Evolutionary conservation across 768 basidiomycete species (phyloP).

Genomic region (Ramaria sp.): DNA sequence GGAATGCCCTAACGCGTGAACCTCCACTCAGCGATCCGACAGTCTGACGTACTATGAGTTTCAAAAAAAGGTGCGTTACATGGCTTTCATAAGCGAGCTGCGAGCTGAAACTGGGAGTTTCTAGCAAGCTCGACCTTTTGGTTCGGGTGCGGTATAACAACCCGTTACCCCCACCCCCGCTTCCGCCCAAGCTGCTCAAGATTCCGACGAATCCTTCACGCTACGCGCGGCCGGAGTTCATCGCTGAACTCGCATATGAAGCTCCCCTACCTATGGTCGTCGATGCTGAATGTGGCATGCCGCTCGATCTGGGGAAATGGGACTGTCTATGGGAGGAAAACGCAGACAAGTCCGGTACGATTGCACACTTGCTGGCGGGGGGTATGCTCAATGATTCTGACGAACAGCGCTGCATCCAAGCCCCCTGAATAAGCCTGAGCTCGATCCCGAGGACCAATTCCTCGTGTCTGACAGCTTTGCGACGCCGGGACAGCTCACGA

Average conservation of each 20-base stretch:
- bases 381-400: background rate
- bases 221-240: slow-evolving; percentile 78
- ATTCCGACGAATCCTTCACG: slow-evolving; percentile 86
- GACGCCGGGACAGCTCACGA: slow-evolving; percentile 38
- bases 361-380: background rate
- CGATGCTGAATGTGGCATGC: slow-evolving; percentile 96
- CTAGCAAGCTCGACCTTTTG: slow-evolving; percentile 78
- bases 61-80: slow-evolving; percentile 4
- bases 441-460: slow-evolving; percentile 70
- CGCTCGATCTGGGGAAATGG: slow-evolving; percentile 77
- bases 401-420: slow-evolving; percentile 54
- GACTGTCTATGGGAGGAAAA: slow-evolving; percentile 78
- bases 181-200: slow-evolving; percentile 89
- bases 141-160: slow-evolving; percentile 91
- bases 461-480: slow-evolving; percentile 36
- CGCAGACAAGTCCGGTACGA: slow-evolving; percentile 54
- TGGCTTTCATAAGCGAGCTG: background rate
- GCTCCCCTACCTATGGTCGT: slow-evolving; percentile 90
- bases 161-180: slow-evolving; percentile 91
- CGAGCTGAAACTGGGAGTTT: background rate
- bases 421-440: slow-evolving; percentile 39
- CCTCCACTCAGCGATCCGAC: too few relatives aligned
- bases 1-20: too few relatives aligned
- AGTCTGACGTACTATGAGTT: too few relatives aligned
- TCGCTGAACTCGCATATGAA: slow-evolving; percentile 70